Evolutionary conservation across 768 basidiomycete species (phyloP).

Genomic region (Tricholoma matsutake): DNA sequence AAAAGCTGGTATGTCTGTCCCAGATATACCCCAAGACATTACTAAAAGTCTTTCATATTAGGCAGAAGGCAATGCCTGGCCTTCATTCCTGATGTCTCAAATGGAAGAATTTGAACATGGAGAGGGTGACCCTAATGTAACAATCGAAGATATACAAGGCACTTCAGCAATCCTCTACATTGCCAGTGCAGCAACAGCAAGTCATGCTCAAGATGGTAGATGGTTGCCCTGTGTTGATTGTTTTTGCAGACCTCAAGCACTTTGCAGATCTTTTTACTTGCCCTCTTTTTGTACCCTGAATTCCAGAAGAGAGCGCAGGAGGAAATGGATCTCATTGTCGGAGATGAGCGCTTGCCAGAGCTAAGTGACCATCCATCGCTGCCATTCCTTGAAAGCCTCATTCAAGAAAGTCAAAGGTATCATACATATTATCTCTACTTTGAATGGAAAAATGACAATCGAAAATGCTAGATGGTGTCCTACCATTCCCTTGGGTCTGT

Average conservation of each 20-base stretch:
- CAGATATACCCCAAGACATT: not conserved
- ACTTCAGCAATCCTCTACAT: slow-evolving; percentile 8
- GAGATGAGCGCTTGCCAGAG: slow-evolving; percentile 32
- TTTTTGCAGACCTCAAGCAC: slow-evolving; percentile 29
- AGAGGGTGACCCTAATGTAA: not conserved
- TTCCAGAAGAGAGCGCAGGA: slow-evolving; percentile 34
- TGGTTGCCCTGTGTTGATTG: not conserved
- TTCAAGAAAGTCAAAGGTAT: slow-evolving; percentile 26
- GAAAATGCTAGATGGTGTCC: too few species aligned
- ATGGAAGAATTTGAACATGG: slow-evolving; percentile 9
- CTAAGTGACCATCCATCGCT: slow-evolving; percentile 27
- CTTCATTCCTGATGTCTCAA: slow-evolving; percentile 8
- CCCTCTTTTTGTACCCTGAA: slow-evolving; percentile 37
- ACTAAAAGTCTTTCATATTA: slow-evolving; percentile 3
- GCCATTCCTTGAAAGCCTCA: slow-evolving; percentile 34
- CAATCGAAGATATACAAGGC: slow-evolving; percentile 10
- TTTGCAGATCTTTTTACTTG: slow-evolving; percentile 32
- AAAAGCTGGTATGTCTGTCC: slow-evolving; percentile 12
- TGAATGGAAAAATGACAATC: not conserved
- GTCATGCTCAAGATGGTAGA: not conserved
- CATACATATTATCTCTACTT: not conserved
- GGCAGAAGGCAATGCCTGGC: slow-evolving; percentile 9
- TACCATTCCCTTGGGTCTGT: too few species aligned
- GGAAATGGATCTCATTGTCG: slow-evolving; percentile 40
- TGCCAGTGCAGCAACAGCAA: slow-evolving; percentile 16